Conservation (phyloP, 306 rosid species). For the Lotus japonicus region DNA sequence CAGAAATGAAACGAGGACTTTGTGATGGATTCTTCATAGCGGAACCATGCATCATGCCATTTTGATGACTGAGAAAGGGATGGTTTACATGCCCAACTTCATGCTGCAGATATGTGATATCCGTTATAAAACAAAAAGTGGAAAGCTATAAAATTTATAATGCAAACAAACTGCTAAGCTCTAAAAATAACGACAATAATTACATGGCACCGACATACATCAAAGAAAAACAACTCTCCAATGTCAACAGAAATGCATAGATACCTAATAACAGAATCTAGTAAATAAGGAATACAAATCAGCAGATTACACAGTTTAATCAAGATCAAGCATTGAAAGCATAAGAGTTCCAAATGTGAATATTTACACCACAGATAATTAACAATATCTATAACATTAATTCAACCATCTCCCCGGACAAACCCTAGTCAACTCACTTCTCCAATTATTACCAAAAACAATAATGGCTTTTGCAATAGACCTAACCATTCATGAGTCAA, state of each 20-base stretch:
- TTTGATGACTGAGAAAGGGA: conserved; percentile 37
- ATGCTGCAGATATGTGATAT: conserved; percentile 39
- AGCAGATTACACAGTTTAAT: neutral
- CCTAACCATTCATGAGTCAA: neutral
- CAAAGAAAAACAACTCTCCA: neutral
- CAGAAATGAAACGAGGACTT: conserved; percentile 45
- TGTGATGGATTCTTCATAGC: conserved; percentile 55
- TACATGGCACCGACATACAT: neutral
- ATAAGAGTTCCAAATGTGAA: neutral
- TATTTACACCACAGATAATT: neutral
- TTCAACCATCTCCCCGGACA: neutral
- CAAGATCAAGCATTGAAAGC: neutral
- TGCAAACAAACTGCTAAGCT: neutral
- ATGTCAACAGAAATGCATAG: neutral
- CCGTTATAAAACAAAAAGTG: conserved; percentile 13
- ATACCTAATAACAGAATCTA: neutral
- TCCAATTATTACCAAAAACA: conserved; percentile 1
- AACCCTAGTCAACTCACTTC: conserved; percentile 2
- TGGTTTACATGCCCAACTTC: conserved; percentile 41
- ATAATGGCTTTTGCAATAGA: neutral
- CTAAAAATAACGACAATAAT: conserved; percentile 1
- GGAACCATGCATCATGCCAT: conserved; percentile 38
- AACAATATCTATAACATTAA: conserved; percentile 1
- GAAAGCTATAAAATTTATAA: neutral
- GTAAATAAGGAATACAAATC: conserved; percentile 6